Base-by-base conservation (phyloP, 208 protist species). In the Leishmania braziliensis region DNA sequence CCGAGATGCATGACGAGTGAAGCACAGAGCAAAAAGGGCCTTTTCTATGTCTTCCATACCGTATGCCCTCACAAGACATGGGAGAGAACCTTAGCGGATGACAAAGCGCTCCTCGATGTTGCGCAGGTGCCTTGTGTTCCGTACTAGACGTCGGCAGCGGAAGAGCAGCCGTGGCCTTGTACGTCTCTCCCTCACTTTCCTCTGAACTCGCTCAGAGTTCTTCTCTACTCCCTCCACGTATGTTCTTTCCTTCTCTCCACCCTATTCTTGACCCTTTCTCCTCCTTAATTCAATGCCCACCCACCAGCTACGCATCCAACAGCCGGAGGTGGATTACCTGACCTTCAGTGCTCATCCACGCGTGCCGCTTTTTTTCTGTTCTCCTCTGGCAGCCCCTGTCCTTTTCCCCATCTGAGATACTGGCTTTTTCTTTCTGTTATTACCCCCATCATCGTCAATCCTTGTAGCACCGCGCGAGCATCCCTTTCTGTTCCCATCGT, bases 381-480 rank as follows among this genome's bases (percentile, higher is more conserved):
- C 58, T 77, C 51, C 56, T 65, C 26, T 60, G 46, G 72, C 56
- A 80, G n/a, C 51, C n/a, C 62, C 50, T 62, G n/a, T 43, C 72
- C 72, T 16, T 23, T 62, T 62, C 8, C 4, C 18, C 39, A 46
- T 60, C 65, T 70, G 66, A 78, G 62, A 26, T n/a, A 80, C 68
- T 65, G 9, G 78, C 20, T 50, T 75, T 75, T 56, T 18, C 2
- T 4, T 18, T n/a, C n/a, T n/a, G 23, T n/a, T 72, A 65, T 33
- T 54, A 14, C 20, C 36, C 43, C 29, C 18, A 18, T 18, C 48
- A 48, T 73, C 36, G 62, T 20, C 46, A 5, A 53, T 18, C 16
- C 14, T 46, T 43, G 29, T 54, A 29, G 51, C 75, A n/a, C 16
- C 46, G 43, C 60, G 36, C 9, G 46, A 60, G 18, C 26, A 26